These are phyloP conservation scores for Blastocrithidia nonstop DNA, from an alignment of 208 protist genomes.

Conservation along the genomic window DNA sequence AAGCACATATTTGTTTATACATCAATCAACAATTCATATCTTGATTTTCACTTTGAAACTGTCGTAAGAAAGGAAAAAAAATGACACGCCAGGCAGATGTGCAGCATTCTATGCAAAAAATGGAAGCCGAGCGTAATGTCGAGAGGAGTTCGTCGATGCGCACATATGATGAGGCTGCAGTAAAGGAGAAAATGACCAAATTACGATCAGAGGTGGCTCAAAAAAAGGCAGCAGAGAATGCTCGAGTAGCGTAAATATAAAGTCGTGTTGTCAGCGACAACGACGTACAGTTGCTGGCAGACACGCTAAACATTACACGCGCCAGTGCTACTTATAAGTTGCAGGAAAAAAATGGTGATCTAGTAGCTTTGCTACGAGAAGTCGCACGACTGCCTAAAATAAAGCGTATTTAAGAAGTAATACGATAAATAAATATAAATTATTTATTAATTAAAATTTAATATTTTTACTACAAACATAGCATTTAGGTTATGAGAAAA, in stretches of 20 bases:
- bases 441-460: too few species aligned
- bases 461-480: too few species aligned
- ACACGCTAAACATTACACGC: conserved; percentile 15
- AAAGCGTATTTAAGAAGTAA: not conserved
- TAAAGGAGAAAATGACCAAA: conserved; percentile 53
- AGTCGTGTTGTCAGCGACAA: conserved; percentile 18
- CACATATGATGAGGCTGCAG: conserved; percentile 50
- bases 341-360: conserved; percentile 41
- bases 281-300: conserved; percentile 33
- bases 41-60: too few species aligned
- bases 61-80: not conserved
- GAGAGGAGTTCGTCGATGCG: conserved; percentile 58
- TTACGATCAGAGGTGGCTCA: conserved; percentile 38
- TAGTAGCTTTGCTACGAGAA: conserved; percentile 39
- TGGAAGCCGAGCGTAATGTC: conserved; percentile 20
- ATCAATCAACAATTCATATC: not conserved
- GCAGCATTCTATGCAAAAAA: conserved; percentile 59
- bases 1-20: too few species aligned
- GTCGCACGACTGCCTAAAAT: conserved; percentile 47
- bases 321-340: conserved; percentile 22
- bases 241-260: conserved; percentile 28
- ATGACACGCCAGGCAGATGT: conserved; percentile 63
- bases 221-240: conserved; percentile 38
- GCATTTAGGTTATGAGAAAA: too few species aligned
- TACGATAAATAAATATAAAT: too few species aligned